These are phyloP conservation scores for Pythium folliculosum DNA, from an alignment of 352 stramenopile genomes.

Conservation along the genomic window DNA sequence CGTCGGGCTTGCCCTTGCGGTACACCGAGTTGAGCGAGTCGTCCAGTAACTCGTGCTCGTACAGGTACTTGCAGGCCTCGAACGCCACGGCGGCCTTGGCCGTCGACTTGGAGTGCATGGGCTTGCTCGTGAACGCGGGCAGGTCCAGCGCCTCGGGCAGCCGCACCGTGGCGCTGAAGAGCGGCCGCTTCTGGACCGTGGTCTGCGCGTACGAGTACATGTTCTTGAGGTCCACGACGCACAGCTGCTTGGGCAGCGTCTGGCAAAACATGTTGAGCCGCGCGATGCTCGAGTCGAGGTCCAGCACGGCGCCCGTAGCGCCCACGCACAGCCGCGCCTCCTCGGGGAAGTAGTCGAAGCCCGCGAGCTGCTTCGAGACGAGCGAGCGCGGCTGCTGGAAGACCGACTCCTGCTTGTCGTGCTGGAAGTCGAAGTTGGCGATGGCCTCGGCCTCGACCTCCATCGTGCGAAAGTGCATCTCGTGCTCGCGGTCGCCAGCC, in stretches of 20 bases:
- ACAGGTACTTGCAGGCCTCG: conserved; percentile 52
- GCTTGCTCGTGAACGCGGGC: conserved; percentile 43
- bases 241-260: conserved; percentile 56
- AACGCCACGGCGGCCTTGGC: conserved; percentile 66
- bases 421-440: conserved; percentile 58
- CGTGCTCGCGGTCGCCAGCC: conserved; percentile 45
- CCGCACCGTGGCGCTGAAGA: conserved; percentile 57
- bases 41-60: conserved; percentile 56
- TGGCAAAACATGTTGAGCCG: conserved; percentile 84
- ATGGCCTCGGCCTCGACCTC: conserved; percentile 51
- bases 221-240: conserved; percentile 48
- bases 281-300: conserved; percentile 73
- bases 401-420: conserved; percentile 64
- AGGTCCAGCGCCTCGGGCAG: conserved; percentile 60
- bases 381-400: conserved; percentile 57
- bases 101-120: conserved; percentile 54
- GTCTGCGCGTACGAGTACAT: conserved; percentile 51
- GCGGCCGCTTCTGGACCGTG: conserved; percentile 16
- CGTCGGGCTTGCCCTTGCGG: conserved; percentile 53
- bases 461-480: conserved; percentile 52
- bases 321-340: conserved; percentile 44
- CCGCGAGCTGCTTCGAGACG: conserved; percentile 41
- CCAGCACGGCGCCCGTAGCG: conserved; percentile 62
- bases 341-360: conserved; percentile 27
- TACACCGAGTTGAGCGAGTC: conserved; percentile 77